phyloP scores from a whole-genome alignment of 176 grass and related monocot species.

The Phragmites australis region DNA sequence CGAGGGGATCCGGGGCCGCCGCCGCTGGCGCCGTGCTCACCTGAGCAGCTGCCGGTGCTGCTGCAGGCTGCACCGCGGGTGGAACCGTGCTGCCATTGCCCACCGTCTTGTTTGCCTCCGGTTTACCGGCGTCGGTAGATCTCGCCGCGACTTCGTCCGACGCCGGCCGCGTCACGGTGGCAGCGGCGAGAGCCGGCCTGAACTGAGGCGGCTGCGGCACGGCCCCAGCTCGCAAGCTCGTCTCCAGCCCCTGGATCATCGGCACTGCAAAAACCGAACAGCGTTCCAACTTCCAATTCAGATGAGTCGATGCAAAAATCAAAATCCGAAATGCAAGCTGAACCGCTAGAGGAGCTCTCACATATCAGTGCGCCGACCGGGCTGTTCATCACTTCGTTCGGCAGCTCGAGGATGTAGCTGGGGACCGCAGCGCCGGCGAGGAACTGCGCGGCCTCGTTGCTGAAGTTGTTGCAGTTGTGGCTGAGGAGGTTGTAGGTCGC shows the following conservation, averaged over 20 bases:
- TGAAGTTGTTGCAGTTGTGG: slow-evolving; percentile 95
- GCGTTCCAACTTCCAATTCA: not conserved
- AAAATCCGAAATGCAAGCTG: not conserved
- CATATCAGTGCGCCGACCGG: slow-evolving; percentile 65
- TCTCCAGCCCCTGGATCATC: slow-evolving; percentile 77
- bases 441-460: slow-evolving; percentile 71
- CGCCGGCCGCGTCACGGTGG: not conserved
- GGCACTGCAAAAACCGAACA: slow-evolving; percentile 44
- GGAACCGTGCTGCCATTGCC: not conserved
- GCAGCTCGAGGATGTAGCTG: slow-evolving; percentile 74
- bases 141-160: not conserved
- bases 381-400: slow-evolving; percentile 76
- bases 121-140: not conserved
- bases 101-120: not conserved
- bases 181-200: slow-evolving; percentile 10
- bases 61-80: slow-evolving; percentile 26
- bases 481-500: slow-evolving; percentile 69
- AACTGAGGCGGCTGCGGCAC: slow-evolving; percentile 62
- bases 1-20: slow-evolving; percentile 36
- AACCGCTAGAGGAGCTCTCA: slow-evolving; percentile 13
- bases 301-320: not conserved
- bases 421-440: slow-evolving; percentile 57
- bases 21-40: not conserved
- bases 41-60: slow-evolving; percentile 3
- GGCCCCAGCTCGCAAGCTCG: slow-evolving; percentile 52